These are phyloP conservation scores for Russula foetens DNA, from an alignment of 768 basidiomycete species.

Conservation along the genomic window DNA sequence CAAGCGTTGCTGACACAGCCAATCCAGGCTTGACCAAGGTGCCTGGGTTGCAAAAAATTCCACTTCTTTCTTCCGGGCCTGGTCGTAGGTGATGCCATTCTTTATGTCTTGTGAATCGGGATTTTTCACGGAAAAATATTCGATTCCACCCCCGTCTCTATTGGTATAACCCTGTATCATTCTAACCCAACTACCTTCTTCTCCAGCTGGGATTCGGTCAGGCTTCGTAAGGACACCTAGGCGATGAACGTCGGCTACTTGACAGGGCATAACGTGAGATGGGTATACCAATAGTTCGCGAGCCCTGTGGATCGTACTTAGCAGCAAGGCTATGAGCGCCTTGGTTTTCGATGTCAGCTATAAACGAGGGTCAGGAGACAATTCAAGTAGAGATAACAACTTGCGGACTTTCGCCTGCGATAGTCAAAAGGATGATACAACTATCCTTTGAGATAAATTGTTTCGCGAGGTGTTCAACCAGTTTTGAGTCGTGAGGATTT, in stretches of 20 bases:
- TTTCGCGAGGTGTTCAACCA: slow-evolving; percentile 49
- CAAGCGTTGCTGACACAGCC: slow-evolving; percentile 4
- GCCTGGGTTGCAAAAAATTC: slow-evolving; percentile 5
- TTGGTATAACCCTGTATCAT: neutral
- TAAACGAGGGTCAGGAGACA: neutral
- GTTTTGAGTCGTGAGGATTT: slow-evolving; percentile 47
- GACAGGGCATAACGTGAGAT: neutral
- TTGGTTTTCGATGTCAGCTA: slow-evolving; percentile 78
- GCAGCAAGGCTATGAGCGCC: slow-evolving; percentile 60
- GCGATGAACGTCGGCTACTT: neutral
- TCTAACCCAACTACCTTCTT: slow-evolving; percentile 9
- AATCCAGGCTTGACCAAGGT: slow-evolving; percentile 14
- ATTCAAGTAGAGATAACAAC: neutral
- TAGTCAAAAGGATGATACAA: slow-evolving; percentile 54
- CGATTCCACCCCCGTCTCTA: neutral
- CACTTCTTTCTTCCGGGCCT: slow-evolving; percentile 11
- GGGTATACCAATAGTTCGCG: slow-evolving; percentile 56
- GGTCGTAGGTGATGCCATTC: slow-evolving; percentile 16
- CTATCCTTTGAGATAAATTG: slow-evolving; percentile 54
- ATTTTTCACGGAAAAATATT: slow-evolving; percentile 16
- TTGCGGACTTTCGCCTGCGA: slow-evolving; percentile 57
- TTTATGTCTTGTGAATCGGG: slow-evolving; percentile 14
- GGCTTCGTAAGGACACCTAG: slow-evolving; percentile 11
- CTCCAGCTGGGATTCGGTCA: slow-evolving; percentile 7
- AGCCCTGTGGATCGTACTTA: slow-evolving; percentile 49